phyloP scores from a whole-genome alignment of 495 filamentous ascomycete genomes.

The Eremomyces bilateralis region DNA sequence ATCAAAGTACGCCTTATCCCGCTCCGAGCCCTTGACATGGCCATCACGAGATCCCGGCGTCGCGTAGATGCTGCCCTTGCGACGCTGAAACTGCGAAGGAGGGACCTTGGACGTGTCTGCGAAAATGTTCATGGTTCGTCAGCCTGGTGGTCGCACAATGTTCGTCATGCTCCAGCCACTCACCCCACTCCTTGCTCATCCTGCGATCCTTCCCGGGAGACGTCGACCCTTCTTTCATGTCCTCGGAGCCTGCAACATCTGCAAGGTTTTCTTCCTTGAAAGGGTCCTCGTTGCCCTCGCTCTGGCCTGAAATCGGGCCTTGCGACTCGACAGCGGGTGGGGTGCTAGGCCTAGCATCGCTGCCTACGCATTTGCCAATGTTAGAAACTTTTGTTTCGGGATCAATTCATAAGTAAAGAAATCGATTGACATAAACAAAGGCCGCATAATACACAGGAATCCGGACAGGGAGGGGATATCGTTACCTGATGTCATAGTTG shows the following conservation, averaged over 20 bases:
- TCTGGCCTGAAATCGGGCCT: slow-evolving; percentile 11
- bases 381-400: too few relatives aligned
- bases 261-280: slow-evolving; percentile 11
- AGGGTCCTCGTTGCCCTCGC: slow-evolving; percentile 8
- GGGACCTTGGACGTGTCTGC: slow-evolving; percentile 37
- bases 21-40: slow-evolving; percentile 20
- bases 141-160: too few relatives aligned
- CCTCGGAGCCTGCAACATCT: slow-evolving; percentile 9
- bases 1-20: slow-evolving; percentile 15
- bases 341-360: slow-evolving; percentile 1
- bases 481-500: too few relatives aligned
- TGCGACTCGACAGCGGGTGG: too few relatives aligned
- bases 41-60: slow-evolving; percentile 34
- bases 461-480: too few relatives aligned
- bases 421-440: too few relatives aligned
- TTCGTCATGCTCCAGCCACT: too few relatives aligned
- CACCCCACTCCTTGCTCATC: slow-evolving; percentile 19
- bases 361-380: too few relatives aligned
- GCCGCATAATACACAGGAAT: too few relatives aligned
- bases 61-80: slow-evolving; percentile 39
- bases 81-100: slow-evolving; percentile 38
- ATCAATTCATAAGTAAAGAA: too few relatives aligned
- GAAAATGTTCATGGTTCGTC: too few relatives aligned
- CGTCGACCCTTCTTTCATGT: slow-evolving; percentile 8
- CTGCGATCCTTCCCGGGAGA: slow-evolving; percentile 10